Conservation (phyloP, 2,329 filamentous ascomycete species). For the Aspergillus sp. region DNA sequence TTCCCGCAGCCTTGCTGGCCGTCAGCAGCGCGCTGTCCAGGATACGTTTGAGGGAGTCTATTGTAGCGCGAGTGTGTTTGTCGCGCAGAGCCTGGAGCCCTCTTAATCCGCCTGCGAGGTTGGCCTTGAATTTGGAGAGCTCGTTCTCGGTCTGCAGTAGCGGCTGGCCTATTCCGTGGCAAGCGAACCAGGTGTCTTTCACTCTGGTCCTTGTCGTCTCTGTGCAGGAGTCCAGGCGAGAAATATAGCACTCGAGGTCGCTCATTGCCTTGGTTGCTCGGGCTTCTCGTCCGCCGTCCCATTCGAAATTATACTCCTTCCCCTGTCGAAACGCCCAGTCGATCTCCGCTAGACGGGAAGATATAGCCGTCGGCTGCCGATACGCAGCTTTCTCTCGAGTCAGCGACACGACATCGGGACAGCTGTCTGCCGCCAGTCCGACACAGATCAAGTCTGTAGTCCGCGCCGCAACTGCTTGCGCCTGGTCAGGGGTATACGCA, state of each 20-base stretch:
- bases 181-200: background rate
- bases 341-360: background rate
- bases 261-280: background rate
- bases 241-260: background rate
- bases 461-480: background rate
- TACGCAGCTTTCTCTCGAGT: background rate
- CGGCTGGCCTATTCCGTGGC: background rate
- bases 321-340: background rate
- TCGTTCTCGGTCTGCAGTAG: background rate
- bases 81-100: background rate
- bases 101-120: background rate
- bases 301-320: background rate
- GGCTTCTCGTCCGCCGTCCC: background rate
- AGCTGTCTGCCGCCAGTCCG: background rate
- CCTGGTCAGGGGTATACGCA: background rate
- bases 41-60: background rate
- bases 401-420: background rate
- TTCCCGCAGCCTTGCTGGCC: background rate
- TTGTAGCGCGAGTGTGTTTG: background rate
- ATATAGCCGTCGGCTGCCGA: background rate
- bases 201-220: background rate
- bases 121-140: background rate
- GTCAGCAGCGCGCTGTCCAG: constrained; percentile 1
- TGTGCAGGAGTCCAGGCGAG: background rate
- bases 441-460: background rate